Evolutionary conservation across 495 filamentous ascomycete genomes (phyloP), one percentile per base, ranked within the genome.

Genomic region (Oidiodendron maius): DNA sequence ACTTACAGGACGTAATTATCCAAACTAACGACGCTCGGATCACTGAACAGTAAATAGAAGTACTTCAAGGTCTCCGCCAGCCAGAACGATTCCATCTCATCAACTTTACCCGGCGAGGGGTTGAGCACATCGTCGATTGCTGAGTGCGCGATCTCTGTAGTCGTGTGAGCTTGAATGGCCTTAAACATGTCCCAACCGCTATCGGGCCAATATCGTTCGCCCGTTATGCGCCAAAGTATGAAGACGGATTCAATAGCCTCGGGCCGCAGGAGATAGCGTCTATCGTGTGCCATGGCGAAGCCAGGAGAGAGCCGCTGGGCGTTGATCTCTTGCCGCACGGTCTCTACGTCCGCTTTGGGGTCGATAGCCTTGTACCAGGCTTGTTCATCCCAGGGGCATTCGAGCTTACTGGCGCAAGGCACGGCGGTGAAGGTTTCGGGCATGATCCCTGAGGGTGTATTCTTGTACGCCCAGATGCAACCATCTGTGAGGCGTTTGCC

Each of bases 21-120:
- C 61, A 95, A 65, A 63, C 74, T 83, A 22, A 91, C 65, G 41
- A 81, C 62, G 51, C 77, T 71, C 3, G 84, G 81, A 46, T 83
- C 79, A 17, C 78, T 83, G 64, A 90, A 98, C 49, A 96, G 73
- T 51, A 96, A 62, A 56, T 93, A 97, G 51, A 95, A 94, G 61
- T 97, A 96, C 61, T 96, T 98, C 51, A 95, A 67, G 15, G 89
- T 93, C 66, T 95, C 89, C 4, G 87, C 83, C 45, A 77, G 61
- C 74, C 80, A 84, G 56, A 83, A 84, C 59, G 73, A 80, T 61
- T 81, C 77, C 76, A 79, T 79, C 60, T 67, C 68, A 50, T 79
- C 70, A 1, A 44, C 56, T 56, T 61, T 57, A 1, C 39, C 44
- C 4, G 66, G 63, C 4, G 59, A 56, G 1, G 50, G 59, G 13